Percentiles rank a stretch among this genome's conserved stretches.
These are phyloP conservation scores for Tolypocladium cylindrosporum DNA, from an alignment of 2,329 filamentous ascomycete genomes.

Conservation along the genomic window DNA sequence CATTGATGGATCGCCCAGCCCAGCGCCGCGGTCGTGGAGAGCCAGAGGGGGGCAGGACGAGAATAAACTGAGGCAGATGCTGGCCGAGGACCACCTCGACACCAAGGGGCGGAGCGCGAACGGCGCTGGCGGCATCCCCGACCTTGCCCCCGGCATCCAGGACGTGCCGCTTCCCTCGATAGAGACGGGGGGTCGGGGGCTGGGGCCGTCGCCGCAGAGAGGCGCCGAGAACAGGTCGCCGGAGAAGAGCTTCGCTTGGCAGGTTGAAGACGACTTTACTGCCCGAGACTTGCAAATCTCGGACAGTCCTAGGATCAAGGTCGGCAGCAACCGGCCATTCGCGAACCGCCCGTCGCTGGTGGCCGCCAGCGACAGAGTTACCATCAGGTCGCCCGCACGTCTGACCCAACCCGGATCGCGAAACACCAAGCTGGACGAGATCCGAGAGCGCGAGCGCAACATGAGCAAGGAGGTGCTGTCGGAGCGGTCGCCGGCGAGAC, in stretches of 20 bases:
- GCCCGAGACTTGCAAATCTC: slow-evolving; percentile 45
- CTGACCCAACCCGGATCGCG: slow-evolving; percentile 18
- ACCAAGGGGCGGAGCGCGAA: slow-evolving; percentile 15
- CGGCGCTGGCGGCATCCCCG: slow-evolving; percentile 22
- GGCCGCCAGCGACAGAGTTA: slow-evolving; percentile 17
- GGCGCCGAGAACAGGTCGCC: slow-evolving; percentile 24
- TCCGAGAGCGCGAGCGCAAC: slow-evolving; percentile 30
- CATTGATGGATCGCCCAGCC: slow-evolving; percentile 39
- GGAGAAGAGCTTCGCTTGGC: slow-evolving; percentile 44
- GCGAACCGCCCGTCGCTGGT: slow-evolving; percentile 21
- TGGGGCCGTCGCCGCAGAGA: not conserved
- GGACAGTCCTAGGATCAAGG: slow-evolving; percentile 41
- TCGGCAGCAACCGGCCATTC: slow-evolving; percentile 24
- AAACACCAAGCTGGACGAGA: slow-evolving; percentile 36
- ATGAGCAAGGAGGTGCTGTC: slow-evolving; percentile 13
- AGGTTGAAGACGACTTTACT: slow-evolving; percentile 48
- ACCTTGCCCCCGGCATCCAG: slow-evolving; percentile 28
- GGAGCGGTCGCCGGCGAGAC: slow-evolving; percentile 8
- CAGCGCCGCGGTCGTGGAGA: slow-evolving; percentile 36
- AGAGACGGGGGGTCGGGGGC: slow-evolving; percentile 10
- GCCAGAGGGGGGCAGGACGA: slow-evolving; percentile 21
- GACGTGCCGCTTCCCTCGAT: slow-evolving; percentile 23
- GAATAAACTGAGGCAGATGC: slow-evolving; percentile 14
- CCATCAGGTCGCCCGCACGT: slow-evolving; percentile 17
- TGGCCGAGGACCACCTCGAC: slow-evolving; percentile 20